A percentile compares a stretch with the other conserved stretches of the same genome.
phyloP scores from a whole-genome alignment of 2,329 filamentous ascomycete genomes.

The Verticillium longisporum region DNA sequence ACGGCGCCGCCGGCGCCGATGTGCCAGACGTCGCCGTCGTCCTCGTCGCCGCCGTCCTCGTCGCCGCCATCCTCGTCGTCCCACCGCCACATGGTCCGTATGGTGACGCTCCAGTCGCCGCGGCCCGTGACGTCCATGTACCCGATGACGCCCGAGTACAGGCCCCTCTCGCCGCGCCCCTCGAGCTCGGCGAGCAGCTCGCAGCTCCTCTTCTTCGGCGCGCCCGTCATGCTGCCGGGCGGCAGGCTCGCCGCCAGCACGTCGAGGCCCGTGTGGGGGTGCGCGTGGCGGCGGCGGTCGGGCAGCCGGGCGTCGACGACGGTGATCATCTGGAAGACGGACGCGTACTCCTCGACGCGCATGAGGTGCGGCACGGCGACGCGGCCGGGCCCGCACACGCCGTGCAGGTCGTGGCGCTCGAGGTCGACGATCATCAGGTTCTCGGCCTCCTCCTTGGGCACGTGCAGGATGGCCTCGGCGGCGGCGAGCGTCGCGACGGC shows the following conservation, averaged over 20 bases:
- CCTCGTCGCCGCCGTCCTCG: too few relatives aligned
- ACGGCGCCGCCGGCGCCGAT: conserved; percentile 88
- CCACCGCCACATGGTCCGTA: conserved; percentile 73
- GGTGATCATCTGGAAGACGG: conserved; percentile 86
- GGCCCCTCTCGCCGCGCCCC: conserved; percentile 52
- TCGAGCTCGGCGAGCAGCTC: conserved; percentile 72
- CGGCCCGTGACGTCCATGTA: conserved; percentile 82
- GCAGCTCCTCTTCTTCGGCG: conserved; percentile 88
- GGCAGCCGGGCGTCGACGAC: conserved; percentile 68
- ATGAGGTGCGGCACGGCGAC: conserved; percentile 74
- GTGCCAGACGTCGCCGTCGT: conserved; percentile 66
- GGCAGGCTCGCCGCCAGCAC: conserved; percentile 74
- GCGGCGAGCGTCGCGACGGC: conserved; percentile 60
- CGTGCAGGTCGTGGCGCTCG: conserved; percentile 86
- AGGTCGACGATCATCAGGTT: conserved; percentile 98
- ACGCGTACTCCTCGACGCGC: conserved; percentile 83
- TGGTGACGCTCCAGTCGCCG: conserved; percentile 88
- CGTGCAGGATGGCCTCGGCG: conserved; percentile 65
- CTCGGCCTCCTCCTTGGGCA: conserved; percentile 87
- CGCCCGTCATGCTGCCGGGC: conserved; percentile 93
- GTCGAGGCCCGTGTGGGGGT: conserved; percentile 58
- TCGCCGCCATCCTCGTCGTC: conserved; percentile 46
- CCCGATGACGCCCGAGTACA: conserved; percentile 86
- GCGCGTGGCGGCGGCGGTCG: too few relatives aligned
- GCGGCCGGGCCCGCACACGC: conserved; percentile 68